Conservation (phyloP, 345 rosid genomes). For the Eucalyptus tenuipes region DNA sequence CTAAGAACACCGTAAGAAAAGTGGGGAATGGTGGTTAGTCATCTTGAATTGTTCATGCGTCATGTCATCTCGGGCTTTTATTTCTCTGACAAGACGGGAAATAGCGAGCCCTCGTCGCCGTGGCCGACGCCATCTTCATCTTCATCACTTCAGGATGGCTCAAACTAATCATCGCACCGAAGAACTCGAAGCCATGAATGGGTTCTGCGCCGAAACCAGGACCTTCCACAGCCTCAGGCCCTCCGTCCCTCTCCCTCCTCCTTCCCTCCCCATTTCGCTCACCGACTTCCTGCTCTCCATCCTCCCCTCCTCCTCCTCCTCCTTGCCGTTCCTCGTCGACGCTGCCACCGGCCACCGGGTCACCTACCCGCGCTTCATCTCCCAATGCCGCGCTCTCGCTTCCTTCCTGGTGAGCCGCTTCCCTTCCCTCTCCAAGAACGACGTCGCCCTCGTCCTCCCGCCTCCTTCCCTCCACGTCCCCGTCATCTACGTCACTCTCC, state of each 20-base stretch:
- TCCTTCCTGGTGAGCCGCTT: neutral
- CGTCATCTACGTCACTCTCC: constrained; percentile 13
- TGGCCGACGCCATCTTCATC: neutral
- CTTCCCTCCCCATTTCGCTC: constrained; percentile 1
- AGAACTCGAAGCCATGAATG: neutral
- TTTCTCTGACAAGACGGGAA: neutral
- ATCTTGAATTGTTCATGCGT: neutral
- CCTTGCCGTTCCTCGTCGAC: neutral
- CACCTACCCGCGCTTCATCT: neutral
- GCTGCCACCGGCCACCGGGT: neutral
- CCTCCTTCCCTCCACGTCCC: constrained; percentile 18
- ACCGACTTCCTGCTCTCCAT: constrained; percentile 9
- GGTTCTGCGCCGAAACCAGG: constrained; percentile 10
- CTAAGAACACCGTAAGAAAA: neutral
- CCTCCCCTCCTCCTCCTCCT: neutral
- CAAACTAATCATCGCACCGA: neutral
- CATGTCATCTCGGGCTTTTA: neutral
- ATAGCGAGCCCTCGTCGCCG: neutral
- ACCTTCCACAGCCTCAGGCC: constrained; percentile 19
- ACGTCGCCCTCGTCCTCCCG: constrained; percentile 14
- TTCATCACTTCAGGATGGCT: neutral
- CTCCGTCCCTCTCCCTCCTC: neutral
- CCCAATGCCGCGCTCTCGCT: neutral
- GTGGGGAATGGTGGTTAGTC: neutral
- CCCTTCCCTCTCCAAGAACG: constrained; percentile 3